phyloP scores from a whole-genome alignment of 257 asterid genomes.

The Solanum sitiens region DNA sequence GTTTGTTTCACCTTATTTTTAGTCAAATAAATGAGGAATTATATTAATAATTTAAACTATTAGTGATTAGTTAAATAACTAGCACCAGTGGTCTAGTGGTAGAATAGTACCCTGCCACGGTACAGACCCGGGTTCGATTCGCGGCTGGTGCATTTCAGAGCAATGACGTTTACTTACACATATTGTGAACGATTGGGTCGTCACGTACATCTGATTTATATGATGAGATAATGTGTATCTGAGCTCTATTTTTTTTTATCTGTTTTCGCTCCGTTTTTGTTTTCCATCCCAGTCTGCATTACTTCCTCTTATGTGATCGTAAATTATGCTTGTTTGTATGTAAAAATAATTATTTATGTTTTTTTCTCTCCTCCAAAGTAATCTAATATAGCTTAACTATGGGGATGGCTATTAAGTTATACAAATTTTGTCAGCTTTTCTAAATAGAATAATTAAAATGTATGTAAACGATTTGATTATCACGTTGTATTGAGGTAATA shows the following conservation, averaged over 20 bases:
- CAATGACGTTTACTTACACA: background rate
- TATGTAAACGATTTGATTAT: rapidly evolving
- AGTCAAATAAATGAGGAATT: too few species aligned
- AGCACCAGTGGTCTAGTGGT: background rate
- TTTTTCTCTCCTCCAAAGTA: background rate
- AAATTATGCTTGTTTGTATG: background rate
- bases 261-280: background rate
- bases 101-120: constrained; percentile 28
- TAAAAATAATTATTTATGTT: too few species aligned
- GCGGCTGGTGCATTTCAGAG: constrained; percentile 60
- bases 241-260: background rate
- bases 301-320: background rate
- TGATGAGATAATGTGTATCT: background rate
- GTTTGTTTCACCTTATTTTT: background rate
- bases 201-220: background rate
- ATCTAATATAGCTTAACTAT: background rate
- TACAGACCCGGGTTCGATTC: constrained; percentile 93
- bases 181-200: background rate
- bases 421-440: background rate
- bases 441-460: background rate
- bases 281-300: too few species aligned
- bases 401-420: background rate
- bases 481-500: background rate
- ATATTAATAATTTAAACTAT: rapidly evolving
- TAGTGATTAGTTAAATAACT: background rate